Evolutionary conservation across 345 rosid species (phyloP).

Genomic region (Orychophragmus violaceus): DNA sequence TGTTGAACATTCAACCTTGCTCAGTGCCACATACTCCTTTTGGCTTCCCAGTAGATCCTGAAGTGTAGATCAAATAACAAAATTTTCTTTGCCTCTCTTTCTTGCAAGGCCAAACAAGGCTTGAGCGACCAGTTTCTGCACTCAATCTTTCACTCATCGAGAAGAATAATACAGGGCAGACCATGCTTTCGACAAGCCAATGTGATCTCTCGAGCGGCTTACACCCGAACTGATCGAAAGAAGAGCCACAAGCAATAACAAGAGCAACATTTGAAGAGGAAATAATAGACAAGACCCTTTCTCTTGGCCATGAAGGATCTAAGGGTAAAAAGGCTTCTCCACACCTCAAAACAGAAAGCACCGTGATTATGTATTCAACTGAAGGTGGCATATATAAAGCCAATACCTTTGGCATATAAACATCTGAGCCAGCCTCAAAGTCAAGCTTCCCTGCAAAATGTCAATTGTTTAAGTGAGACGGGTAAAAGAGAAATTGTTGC

Average conservation of each 20-base stretch:
- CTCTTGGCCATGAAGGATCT: conserved; percentile 84
- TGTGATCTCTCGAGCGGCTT: conserved; percentile 30
- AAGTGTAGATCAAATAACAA: conserved; percentile 86
- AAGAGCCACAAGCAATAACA: conserved; percentile 43
- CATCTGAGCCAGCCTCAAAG: background rate
- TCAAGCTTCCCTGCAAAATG: conserved; percentile 5
- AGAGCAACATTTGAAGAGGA: conserved; percentile 46
- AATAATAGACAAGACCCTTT: conserved; percentile 54
- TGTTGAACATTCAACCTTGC: conserved; percentile 41
- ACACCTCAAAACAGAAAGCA: conserved; percentile 69
- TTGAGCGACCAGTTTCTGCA: background rate
- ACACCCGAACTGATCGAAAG: conserved; percentile 37
- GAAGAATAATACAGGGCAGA: conserved; percentile 45
- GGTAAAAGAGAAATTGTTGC: background rate
- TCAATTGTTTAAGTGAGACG: too few species aligned
- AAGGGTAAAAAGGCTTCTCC: conserved; percentile 88
- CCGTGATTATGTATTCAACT: conserved; percentile 66
- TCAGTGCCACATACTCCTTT: conserved; percentile 95
- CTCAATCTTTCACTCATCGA: conserved; percentile 40
- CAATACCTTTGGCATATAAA: conserved; percentile 49
- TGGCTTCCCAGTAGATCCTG: conserved; percentile 89
- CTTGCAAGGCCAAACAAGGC: conserved; percentile 54
- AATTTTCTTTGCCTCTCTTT: conserved; percentile 41
- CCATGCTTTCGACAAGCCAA: conserved; percentile 42
- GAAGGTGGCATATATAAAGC: conserved; percentile 76